Conservation (phyloP, 257 asterid genomes). For the Scutellaria galericulata region DNA sequence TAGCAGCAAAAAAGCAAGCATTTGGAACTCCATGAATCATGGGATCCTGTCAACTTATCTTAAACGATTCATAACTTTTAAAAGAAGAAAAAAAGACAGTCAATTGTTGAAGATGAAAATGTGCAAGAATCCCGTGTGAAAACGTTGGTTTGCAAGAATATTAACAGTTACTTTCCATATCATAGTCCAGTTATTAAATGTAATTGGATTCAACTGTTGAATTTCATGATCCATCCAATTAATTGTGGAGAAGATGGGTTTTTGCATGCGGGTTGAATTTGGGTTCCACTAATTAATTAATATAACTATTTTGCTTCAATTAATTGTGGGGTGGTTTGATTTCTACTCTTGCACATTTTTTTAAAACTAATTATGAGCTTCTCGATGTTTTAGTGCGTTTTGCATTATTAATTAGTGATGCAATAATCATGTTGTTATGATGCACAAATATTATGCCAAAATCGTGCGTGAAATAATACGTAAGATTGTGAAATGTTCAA, state of each 20-base stretch:
- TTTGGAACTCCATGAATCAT: slow-evolving; percentile 43
- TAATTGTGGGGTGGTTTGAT: slow-evolving; percentile 12
- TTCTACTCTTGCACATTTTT: background rate
- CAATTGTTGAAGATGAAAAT: slow-evolving; percentile 26
- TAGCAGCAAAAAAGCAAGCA: slow-evolving; percentile 28
- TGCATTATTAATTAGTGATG: background rate
- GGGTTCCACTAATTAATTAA: background rate
- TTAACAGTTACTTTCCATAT: slow-evolving; percentile 30
- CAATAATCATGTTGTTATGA: background rate
- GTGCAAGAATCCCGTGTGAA: slow-evolving; percentile 47
- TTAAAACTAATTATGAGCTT: slow-evolving; percentile 25
- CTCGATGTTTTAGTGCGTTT: slow-evolving; percentile 32
- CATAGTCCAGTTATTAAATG: background rate
- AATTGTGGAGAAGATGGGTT: slow-evolving; percentile 29
- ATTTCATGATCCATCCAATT: slow-evolving; percentile 23
- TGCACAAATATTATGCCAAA: background rate
- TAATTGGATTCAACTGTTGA: slow-evolving; percentile 31
- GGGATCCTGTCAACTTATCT: slow-evolving; percentile 19
- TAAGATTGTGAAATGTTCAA: too few species aligned
- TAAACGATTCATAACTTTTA: background rate
- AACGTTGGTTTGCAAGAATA: slow-evolving; percentile 40
- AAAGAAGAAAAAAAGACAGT: background rate
- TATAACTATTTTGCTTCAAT: background rate
- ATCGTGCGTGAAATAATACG: background rate
- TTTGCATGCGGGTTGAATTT: slow-evolving; percentile 53